A percentile compares a stretch with the other conserved stretches of the same genome.
Evolutionary conservation across 2,329 filamentous ascomycete species (phyloP).

Genomic region (Gyromitra esculenta): DNA sequence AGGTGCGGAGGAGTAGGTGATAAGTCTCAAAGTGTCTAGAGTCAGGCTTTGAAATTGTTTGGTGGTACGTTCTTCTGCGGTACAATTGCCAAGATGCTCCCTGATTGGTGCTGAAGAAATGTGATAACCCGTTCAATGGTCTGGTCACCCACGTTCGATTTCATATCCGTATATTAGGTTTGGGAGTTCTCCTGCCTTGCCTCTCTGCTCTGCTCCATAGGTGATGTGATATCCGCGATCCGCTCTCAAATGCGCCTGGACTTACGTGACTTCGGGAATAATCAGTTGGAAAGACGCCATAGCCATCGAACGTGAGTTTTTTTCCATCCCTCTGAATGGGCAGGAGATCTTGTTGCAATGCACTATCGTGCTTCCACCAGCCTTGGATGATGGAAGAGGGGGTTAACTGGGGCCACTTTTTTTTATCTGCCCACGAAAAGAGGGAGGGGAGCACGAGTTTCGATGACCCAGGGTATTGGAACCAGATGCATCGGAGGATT

Average conservation of each 20-base stretch:
- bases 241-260: background rate
- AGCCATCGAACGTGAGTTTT: constrained; percentile 11
- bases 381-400: constrained; percentile 19
- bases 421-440: constrained; percentile 30
- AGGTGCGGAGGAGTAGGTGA: constrained; percentile 14
- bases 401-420: constrained; percentile 37
- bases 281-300: constrained; percentile 20
- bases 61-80: constrained; percentile 39
- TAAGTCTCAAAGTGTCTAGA: constrained; percentile 21
- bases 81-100: background rate
- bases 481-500: constrained; percentile 50
- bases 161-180: constrained; percentile 26
- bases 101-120: constrained; percentile 34
- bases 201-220: constrained; percentile 7
- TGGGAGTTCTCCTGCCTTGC: background rate
- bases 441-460: constrained; percentile 42
- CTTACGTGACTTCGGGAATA: constrained; percentile 19
- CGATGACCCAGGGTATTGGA: constrained; percentile 49
- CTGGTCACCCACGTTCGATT: constrained; percentile 26
- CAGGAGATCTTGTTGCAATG: constrained; percentile 23
- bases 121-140: constrained; percentile 21
- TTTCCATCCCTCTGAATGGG: constrained; percentile 19
- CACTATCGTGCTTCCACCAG: constrained; percentile 14
- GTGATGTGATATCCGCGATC: constrained; percentile 5
- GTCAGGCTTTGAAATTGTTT: constrained; percentile 39